Evolutionary conservation across 2,329 filamentous ascomycete genomes (phyloP), one percentile per base, ranked within the genome.

Genomic region (Xylariomycetidae sp.): DNA sequence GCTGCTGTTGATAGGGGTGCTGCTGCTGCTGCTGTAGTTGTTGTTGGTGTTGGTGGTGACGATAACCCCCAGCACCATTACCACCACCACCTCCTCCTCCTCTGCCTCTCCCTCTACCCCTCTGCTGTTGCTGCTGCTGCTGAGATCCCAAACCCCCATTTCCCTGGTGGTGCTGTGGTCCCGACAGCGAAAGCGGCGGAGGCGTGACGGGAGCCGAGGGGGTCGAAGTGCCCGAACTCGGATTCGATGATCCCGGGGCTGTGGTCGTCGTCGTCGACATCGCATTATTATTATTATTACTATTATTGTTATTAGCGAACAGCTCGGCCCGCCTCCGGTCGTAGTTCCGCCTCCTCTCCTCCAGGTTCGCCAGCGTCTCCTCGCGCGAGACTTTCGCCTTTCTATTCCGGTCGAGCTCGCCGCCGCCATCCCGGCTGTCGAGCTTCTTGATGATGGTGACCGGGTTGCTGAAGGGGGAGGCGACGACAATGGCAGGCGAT

Each of bases 291-390:
- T 12, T 25, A 13, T 15, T 18, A n/a, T 17, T 20, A 15, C 20
- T 18, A 16, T 25, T 13, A 27, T 16, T 34, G 10, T 23, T 29
- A 13, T 38, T 48, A 14, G 88, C 88, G 59, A 96, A 90, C 35
- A 96, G 82, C 56, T 88, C 84, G 49, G 90, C 87, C 18, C 90
- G 75, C 5, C 82, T 86, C 64, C 95, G 88, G 41, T 94, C 85
- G 57, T 96, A 96, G 40, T 85, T 84, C 36, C 80, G 80, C 65
- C 94, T 85, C 66, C 92, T 95, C 64, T 94, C 88, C 54, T 94
- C 88, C 33, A 89, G 85, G 53, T 84, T 84, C 16, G 80, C 76
- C 41, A 85, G 80, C 20, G 88, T 75, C 64, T 95, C 84, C 49
- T 90, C 85, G 4, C 82, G 75, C 0, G 78, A 84, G 27, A 78